Base-by-base conservation (phyloP, 495 filamentous ascomycete species). In the Emericellopsis terricola region DNA sequence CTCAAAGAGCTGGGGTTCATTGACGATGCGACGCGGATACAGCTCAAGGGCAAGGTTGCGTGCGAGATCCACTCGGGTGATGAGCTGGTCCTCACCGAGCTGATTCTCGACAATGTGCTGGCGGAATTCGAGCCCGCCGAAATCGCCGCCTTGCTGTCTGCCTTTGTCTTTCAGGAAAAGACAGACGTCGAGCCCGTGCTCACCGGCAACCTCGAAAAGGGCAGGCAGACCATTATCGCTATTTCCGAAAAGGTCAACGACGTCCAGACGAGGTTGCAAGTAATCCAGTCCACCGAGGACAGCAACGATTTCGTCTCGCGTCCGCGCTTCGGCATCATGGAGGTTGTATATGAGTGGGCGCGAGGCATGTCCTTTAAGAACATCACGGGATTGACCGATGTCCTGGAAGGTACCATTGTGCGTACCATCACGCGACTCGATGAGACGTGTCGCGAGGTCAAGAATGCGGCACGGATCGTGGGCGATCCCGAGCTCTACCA, bases 111-210 rank as follows among this genome's bases (percentile, higher is more conserved):
- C 44, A 97, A 97, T 50, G 83, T 93, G 4, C 73, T 97, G 3
- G 84, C 85, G 14, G 80, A 92, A 40, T 96, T 83, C 52, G 87
- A 93, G 41, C 85, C 89, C 1, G 87, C 91, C 46, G 89, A 97
- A 49, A 94, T 97, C 37, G 89, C 91, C 2, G 87, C 89, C 5
- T 66, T 97, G 8, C 70, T 97, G 2, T 92, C 84, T 0, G 75
- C 81, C 2, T 97, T 97, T 49, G 91, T 97, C n/a, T 97, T 96
- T 61, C 81, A 94, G 49, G 89, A 97, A 43, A 94, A 94, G 60
- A 94, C 91, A 0, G 80, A 89, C 11, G 68, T 68, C 13, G 68
- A 69, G 0, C 89, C 89, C 1, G 86, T 68, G n/a, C 60, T 97
- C 37, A 94, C 85, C 0, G 67, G 77, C 2, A 76, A 69, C 30